A percentile compares a stretch with the other conserved stretches of the same genome.
phyloP scores from a whole-genome alignment of 1,284 basidiomycete genomes.

The Ustilago lituana region DNA sequence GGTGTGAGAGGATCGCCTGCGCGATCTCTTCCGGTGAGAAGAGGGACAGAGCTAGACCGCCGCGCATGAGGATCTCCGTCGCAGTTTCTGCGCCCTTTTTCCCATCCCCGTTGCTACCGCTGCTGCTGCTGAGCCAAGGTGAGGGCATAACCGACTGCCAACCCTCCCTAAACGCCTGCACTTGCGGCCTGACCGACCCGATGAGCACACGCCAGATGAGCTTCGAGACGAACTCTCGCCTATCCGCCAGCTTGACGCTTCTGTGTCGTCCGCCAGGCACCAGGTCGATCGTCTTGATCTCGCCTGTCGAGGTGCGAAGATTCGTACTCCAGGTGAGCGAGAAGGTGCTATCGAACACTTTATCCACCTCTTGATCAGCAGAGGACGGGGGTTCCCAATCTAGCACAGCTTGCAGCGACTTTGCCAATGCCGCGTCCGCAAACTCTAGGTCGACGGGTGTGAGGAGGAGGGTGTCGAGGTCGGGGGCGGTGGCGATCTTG shows the following conservation, averaged over 20 bases:
- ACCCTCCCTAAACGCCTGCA: conserved; percentile 25
- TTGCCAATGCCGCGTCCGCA: conserved; percentile 32
- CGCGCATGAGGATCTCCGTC: conserved; percentile 17
- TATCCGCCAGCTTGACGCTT: conserved; percentile 20
- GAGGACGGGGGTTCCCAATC: conserved; percentile 15
- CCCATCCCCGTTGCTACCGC: not conserved
- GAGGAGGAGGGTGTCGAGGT: conserved; percentile 3
- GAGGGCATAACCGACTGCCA: conserved; percentile 36
- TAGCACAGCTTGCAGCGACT: conserved; percentile 31
- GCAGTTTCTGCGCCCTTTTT: conserved; percentile 9
- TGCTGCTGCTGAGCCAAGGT: no score
- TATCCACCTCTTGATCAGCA: conserved; percentile 4
- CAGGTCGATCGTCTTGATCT: conserved; percentile 27
- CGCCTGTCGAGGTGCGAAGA: conserved; percentile 9
- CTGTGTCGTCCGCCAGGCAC: conserved; percentile 41
- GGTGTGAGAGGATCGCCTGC: conserved; percentile 21
- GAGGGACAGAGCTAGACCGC: conserved; percentile 40
- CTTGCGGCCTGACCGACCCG: conserved; percentile 23
- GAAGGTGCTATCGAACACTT: conserved; percentile 31
- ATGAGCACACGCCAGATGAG: conserved; percentile 33
- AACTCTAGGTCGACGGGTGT: conserved; percentile 33
- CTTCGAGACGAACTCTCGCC: conserved; percentile 25
- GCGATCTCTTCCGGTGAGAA: conserved; percentile 18
- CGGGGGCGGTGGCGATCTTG: conserved; percentile 22
- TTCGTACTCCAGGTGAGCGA: conserved; percentile 42